phyloP scores from a whole-genome alignment of 2,329 filamentous ascomycete genomes.

The Aciculosporium take region DNA sequence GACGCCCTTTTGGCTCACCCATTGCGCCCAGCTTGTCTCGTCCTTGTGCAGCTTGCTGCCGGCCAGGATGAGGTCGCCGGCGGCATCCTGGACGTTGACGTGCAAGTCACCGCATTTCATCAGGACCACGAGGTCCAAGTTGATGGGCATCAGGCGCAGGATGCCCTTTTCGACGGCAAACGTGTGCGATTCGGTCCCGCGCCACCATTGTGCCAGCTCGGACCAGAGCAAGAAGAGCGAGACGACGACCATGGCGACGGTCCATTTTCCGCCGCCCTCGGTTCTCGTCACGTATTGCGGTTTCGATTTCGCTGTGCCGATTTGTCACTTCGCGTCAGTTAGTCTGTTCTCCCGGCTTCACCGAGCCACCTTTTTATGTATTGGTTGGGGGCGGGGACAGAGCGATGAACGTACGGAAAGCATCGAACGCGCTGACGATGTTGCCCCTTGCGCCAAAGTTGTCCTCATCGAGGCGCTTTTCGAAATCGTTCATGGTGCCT shows the following conservation, averaged over 20 bases:
- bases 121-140: conserved; percentile 79
- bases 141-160: conserved; percentile 78
- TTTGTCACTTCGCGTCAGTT: neutral
- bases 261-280: conserved; percentile 84
- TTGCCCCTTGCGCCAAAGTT: conserved; percentile 59
- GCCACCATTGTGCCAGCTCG: conserved; percentile 73
- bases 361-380: no score
- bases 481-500: conserved; percentile 61
- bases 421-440: conserved; percentile 81
- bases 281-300: conserved; percentile 79
- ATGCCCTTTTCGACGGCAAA: conserved; percentile 91
- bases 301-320: conserved; percentile 74
- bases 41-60: conserved; percentile 60
- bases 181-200: conserved; percentile 69
- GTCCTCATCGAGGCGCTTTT: conserved; percentile 59
- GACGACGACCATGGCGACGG: conserved; percentile 62
- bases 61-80: conserved; percentile 82
- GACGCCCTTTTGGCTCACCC: conserved; percentile 57
- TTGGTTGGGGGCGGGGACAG: no score
- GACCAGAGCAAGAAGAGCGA: conserved; percentile 62
- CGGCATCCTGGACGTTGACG: conserved; percentile 91
- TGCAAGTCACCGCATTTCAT: conserved; percentile 87
- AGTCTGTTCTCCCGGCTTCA: no score
- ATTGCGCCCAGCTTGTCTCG: conserved; percentile 66
- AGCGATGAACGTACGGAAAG: conserved; percentile 60